Evolutionary conservation across 768 basidiomycete species (phyloP).

Genomic region (Hydnum rufescens): DNA sequence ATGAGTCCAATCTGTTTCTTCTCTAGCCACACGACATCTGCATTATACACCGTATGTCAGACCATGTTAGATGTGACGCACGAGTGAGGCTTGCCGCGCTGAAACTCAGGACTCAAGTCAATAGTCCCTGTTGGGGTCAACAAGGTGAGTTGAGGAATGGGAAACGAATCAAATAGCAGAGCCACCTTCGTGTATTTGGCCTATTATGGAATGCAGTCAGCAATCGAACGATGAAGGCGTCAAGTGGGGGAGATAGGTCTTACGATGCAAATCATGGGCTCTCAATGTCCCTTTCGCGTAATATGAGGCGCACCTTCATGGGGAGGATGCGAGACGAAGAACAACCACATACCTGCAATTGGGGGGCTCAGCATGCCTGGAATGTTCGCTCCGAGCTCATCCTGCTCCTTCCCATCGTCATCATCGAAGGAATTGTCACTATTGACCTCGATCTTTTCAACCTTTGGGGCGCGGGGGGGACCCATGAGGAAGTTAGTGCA

Average conservation of each 20-base stretch:
- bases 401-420: not conserved
- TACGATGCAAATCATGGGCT: not conserved
- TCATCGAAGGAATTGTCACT: not conserved
- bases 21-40: slow-evolving; percentile 61
- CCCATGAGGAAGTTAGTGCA: too few relatives aligned
- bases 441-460: too few relatives aligned
- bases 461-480: too few relatives aligned
- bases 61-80: not conserved
- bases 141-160: not conserved
- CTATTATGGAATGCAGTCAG: not conserved
- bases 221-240: not conserved
- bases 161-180: not conserved
- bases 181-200: not conserved
- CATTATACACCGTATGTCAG: not conserved
- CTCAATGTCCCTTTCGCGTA: not conserved
- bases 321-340: not conserved
- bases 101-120: not conserved
- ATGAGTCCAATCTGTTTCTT: slow-evolving; percentile 55
- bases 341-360: not conserved
- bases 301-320: too few relatives aligned
- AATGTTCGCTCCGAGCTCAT: not conserved
- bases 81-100: not conserved
- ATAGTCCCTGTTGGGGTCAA: not conserved
- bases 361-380: not conserved
- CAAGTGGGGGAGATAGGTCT: not conserved